These are phyloP conservation scores for Wilcoxina mikolae DNA, from an alignment of 495 filamentous ascomycete species.

Conservation along the genomic window DNA sequence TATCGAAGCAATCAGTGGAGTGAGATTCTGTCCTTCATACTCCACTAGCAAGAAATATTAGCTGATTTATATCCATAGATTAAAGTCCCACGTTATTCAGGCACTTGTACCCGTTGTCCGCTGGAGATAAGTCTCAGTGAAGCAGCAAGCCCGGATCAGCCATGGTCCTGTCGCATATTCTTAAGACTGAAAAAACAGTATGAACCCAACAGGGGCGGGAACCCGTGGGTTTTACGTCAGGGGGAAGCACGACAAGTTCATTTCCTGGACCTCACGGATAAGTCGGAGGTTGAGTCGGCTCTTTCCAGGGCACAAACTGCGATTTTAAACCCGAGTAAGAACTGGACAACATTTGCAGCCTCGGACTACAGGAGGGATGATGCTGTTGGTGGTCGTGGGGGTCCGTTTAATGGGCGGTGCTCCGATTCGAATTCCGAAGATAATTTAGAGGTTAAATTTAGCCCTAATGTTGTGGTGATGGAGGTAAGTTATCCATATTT, in stretches of 20 bases:
- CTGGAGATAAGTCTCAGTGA: slow-evolving; percentile 29
- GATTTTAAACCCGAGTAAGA: slow-evolving; percentile 22
- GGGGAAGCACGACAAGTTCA: slow-evolving; percentile 25
- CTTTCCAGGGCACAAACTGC: slow-evolving; percentile 25
- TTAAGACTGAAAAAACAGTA: slow-evolving; percentile 27
- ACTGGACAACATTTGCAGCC: slow-evolving; percentile 17
- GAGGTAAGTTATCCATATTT: slow-evolving; percentile 9
- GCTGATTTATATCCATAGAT: slow-evolving; percentile 13
- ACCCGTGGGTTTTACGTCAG: slow-evolving; percentile 23
- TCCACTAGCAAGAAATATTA: not conserved
- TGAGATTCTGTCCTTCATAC: slow-evolving; percentile 8
- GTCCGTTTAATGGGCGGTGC: not conserved
- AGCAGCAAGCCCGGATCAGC: slow-evolving; percentile 4
- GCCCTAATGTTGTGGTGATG: slow-evolving; percentile 30
- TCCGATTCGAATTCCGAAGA: not conserved
- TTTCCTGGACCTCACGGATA: slow-evolving; percentile 21
- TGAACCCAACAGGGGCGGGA: slow-evolving; percentile 10
- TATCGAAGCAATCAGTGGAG: slow-evolving; percentile 29
- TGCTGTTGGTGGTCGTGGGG: not conserved
- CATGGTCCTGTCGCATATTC: slow-evolving; percentile 27
- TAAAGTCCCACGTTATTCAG: slow-evolving; percentile 24
- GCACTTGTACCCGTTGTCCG: slow-evolving; percentile 29
- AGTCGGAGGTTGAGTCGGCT: slow-evolving; percentile 23
- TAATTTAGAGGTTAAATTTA: slow-evolving; percentile 30
- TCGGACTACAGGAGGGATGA: not conserved